Evolutionary conservation across 83 land plant genomes (phyloP).

Genomic region (Picea abies): DNA sequence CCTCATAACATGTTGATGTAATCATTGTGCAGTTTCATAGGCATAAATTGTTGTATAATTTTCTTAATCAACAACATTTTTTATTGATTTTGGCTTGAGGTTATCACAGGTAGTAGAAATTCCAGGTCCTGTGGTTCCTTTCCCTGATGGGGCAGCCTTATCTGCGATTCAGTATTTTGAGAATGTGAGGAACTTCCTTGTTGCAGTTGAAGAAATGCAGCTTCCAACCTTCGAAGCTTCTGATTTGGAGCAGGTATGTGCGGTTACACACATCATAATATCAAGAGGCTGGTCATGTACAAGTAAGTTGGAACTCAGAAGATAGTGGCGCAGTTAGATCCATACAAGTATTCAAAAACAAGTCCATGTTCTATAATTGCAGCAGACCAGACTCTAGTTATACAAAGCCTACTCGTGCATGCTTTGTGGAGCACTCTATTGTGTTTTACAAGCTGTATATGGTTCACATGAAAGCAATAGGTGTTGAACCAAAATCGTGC

Average conservation of each 20-base stretch:
- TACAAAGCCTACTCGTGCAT: background rate
- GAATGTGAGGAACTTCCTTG: conserved; percentile 41
- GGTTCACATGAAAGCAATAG: background rate
- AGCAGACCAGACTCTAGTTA: no score
- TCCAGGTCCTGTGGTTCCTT: conserved; percentile 32
- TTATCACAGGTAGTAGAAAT: conserved; percentile 52
- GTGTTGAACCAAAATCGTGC: background rate
- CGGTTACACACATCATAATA: background rate
- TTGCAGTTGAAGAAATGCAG: conserved; percentile 29
- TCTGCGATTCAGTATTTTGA: conserved; percentile 39
- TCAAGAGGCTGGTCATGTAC: no score
- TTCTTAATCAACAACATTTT: background rate
- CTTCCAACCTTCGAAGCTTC: conserved; percentile 31
- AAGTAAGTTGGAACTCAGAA: no score
- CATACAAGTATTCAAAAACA: no score
- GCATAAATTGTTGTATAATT: background rate
- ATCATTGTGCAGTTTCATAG: background rate
- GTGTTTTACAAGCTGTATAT: conserved; percentile 1
- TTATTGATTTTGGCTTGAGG: background rate
- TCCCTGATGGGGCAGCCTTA: conserved; percentile 27
- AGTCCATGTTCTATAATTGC: no score
- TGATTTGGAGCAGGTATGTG: conserved; percentile 31
- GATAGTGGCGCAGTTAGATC: no score
- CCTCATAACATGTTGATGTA: no score
- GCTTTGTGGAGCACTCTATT: background rate